phyloP scores from a whole-genome alignment of 164 flowering plant species.

The Liquidambar formosana region DNA sequence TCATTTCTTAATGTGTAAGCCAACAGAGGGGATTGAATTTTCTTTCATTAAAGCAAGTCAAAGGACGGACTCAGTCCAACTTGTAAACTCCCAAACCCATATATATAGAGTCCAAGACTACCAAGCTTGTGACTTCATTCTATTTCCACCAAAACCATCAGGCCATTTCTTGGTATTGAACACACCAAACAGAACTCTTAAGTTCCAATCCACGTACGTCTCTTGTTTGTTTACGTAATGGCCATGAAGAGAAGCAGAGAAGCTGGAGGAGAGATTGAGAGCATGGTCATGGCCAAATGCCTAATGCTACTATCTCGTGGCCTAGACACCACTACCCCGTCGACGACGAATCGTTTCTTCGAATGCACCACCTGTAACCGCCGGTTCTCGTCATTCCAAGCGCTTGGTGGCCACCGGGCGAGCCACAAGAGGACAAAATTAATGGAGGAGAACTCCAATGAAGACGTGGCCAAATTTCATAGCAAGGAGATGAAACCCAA shows the following conservation, averaged over 20 bases:
- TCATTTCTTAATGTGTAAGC: too few relatives aligned
- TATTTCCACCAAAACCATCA: too few relatives aligned
- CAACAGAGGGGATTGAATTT: too few relatives aligned
- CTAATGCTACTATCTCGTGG: conserved; percentile 25
- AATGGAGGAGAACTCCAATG: not conserved
- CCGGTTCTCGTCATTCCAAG: conserved; percentile 40
- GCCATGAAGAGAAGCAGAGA: conserved; percentile 25
- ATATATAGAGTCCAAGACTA: too few relatives aligned
- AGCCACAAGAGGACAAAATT: conserved; percentile 36
- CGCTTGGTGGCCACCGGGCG: conserved; percentile 49
- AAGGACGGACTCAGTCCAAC: too few relatives aligned
- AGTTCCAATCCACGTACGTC: too few relatives aligned
- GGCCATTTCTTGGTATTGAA: too few relatives aligned
- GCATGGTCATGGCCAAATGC: conserved; percentile 17
- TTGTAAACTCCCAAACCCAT: too few relatives aligned
- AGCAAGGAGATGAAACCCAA: conserved; percentile 23
- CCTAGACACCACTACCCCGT: not conserved
- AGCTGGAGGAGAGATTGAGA: conserved; percentile 4
- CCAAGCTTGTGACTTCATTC: too few relatives aligned
- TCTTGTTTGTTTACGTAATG: not conserved
- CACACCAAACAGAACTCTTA: too few relatives aligned
- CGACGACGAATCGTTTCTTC: conserved; percentile 13
- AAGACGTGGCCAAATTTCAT: not conserved
- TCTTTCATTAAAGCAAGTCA: too few relatives aligned
- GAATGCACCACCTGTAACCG: conserved; percentile 45